A percentile compares a stretch with the other conserved stretches of the same genome.
phyloP scores from a whole-genome alignment of 208 protist genomes.

The Entamoeba histolytica region DNA sequence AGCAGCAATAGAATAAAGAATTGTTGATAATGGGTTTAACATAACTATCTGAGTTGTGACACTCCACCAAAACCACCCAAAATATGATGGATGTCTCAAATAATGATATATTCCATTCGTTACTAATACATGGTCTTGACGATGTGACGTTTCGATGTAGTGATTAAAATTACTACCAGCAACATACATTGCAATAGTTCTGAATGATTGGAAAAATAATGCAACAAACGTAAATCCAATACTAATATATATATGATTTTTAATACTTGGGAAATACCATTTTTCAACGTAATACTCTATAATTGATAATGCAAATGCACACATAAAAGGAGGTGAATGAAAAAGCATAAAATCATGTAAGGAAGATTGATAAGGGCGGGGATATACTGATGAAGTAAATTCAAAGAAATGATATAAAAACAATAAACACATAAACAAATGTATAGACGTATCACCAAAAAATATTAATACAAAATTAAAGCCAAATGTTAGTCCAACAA shows the following conservation, averaged over 20 bases:
- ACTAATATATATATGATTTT: neutral
- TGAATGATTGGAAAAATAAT: neutral
- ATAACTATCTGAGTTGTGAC: neutral
- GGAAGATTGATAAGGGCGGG: neutral
- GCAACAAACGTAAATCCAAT: neutral
- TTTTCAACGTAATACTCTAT: neutral
- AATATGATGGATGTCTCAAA: neutral
- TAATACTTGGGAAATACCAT: neutral
- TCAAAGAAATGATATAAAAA: neutral
- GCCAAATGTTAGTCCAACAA: neutral
- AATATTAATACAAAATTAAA: neutral
- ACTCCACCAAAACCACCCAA: conserved; percentile 3
- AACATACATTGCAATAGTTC: neutral
- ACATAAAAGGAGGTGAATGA: neutral
- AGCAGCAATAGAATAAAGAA: neutral
- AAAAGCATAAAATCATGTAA: neutral
- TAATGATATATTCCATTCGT: neutral
- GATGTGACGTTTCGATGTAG: neutral
- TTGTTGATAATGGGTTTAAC: neutral
- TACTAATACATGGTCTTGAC: neutral
- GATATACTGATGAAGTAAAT: neutral
- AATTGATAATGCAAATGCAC: neutral
- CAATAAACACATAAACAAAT: neutral
- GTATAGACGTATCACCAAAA: neutral
- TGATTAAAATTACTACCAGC: neutral